A percentile compares a stretch with the other conserved stretches of the same genome.
phyloP scores from a whole-genome alignment of 306 rosid species.

The Dryas alaskensis region DNA sequence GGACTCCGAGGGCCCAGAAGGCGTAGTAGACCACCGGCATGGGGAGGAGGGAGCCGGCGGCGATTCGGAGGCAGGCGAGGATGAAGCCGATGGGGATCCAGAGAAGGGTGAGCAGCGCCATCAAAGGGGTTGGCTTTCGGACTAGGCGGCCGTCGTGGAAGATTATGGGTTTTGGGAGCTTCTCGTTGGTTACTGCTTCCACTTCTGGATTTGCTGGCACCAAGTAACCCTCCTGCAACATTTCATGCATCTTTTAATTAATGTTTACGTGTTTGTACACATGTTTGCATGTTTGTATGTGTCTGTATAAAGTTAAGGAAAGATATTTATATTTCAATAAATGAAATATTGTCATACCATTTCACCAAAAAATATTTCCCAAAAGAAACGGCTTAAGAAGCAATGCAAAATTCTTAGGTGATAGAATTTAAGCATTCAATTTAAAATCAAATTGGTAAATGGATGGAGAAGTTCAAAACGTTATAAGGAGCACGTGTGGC shows the following conservation, averaged over 20 bases:
- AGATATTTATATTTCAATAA: too few species aligned
- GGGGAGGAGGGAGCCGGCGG: constrained; percentile 78
- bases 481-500: too few species aligned
- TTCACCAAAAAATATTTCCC: too few species aligned
- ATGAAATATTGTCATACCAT: too few species aligned
- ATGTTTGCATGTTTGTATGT: too few species aligned
- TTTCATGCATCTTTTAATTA: not conserved
- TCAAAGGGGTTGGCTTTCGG: constrained; percentile 63
- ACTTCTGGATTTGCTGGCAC: constrained; percentile 46
- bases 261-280: too few species aligned
- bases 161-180: constrained; percentile 75
- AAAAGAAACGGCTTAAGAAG: too few species aligned
- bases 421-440: too few species aligned
- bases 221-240: constrained; percentile 61
- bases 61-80: constrained; percentile 62
- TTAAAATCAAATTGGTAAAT: too few species aligned
- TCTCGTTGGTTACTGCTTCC: constrained; percentile 44
- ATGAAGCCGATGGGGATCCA: constrained; percentile 76
- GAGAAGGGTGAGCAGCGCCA: constrained; percentile 51
- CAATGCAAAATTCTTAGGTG: too few species aligned
- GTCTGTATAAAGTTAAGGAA: too few species aligned
- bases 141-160: constrained; percentile 86
- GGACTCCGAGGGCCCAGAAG: constrained; percentile 70
- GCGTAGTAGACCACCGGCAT: constrained; percentile 68
- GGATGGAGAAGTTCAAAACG: too few species aligned